phyloP scores from a whole-genome alignment of 208 protist genomes.

The Kentomonas sorsogonicus region DNA sequence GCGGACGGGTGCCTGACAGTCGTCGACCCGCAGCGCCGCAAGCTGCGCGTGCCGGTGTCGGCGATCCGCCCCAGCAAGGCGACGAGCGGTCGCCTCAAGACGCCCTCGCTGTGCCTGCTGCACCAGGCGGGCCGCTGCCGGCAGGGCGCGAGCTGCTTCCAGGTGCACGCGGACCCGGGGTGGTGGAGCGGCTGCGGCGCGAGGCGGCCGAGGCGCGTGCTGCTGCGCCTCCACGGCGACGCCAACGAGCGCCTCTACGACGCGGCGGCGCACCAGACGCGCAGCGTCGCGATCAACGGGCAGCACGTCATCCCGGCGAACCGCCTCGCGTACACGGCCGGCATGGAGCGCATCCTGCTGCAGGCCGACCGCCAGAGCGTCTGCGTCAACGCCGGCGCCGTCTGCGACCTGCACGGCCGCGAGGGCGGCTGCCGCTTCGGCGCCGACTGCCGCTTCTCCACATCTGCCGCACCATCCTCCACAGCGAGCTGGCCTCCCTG shows the following conservation, averaged over 20 bases:
- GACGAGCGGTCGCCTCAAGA: slow-evolving; percentile 16
- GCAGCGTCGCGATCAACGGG: slow-evolving; percentile 9
- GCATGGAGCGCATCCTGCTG: slow-evolving; percentile 25
- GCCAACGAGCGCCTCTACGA: slow-evolving; percentile 20
- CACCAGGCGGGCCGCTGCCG: slow-evolving; percentile 45
- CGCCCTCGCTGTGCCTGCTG: slow-evolving; percentile 54
- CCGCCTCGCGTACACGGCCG: slow-evolving; percentile 38
- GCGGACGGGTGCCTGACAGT: slow-evolving; percentile 25
- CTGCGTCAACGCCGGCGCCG: background rate
- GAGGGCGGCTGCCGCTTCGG: slow-evolving; percentile 44
- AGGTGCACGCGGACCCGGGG: slow-evolving; percentile 47
- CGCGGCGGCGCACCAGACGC: slow-evolving; percentile 5
- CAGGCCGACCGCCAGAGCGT: background rate
- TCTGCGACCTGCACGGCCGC: slow-evolving; percentile 38
- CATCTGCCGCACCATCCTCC: slow-evolving; percentile 37
- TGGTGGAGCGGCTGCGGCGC: slow-evolving; percentile 34
- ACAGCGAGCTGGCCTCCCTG: no score
- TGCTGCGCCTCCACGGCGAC: slow-evolving; percentile 48
- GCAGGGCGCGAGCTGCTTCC: slow-evolving; percentile 45
- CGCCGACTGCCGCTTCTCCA: slow-evolving; percentile 59
- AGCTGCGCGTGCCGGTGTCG: slow-evolving; percentile 30
- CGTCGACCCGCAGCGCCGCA: slow-evolving; percentile 51
- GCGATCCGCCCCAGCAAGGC: slow-evolving; percentile 35
- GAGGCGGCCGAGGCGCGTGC: slow-evolving; percentile 28
- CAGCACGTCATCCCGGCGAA: slow-evolving; percentile 20